A percentile compares a stretch with the other conserved stretches of the same genome.
phyloP scores from a whole-genome alignment of 2,329 filamentous ascomycete species.

The Tricladium varicosporioides region DNA sequence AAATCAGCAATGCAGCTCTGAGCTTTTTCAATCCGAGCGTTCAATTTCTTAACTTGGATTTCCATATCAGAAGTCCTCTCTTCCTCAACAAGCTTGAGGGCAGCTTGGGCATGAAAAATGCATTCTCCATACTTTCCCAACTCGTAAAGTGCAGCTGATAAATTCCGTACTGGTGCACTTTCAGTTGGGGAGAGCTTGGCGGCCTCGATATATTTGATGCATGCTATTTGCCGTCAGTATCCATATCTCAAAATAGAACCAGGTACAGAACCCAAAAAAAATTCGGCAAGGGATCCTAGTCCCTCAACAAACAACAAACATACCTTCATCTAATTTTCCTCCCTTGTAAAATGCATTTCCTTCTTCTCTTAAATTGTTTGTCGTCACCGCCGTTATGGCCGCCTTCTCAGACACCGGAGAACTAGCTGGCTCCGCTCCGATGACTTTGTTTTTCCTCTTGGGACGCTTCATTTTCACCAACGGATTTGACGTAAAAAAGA shows the following conservation, averaged over 20 bases:
- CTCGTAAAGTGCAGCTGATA: conserved; percentile 13
- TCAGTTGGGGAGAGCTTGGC: conserved; percentile 30
- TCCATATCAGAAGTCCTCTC: neutral
- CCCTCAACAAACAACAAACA: neutral
- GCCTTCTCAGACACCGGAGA: neutral
- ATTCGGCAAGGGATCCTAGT: neutral
- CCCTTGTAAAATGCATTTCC: conserved; percentile 8
- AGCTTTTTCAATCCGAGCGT: neutral
- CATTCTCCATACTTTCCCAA: conserved; percentile 7
- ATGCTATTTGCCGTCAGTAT: neutral
- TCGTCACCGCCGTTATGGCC: neutral
- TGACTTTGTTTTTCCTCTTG: neutral
- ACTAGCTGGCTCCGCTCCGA: neutral
- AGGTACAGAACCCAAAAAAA: neutral
- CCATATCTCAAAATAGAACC: neutral
- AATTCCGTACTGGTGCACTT: conserved; percentile 17
- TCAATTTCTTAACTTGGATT: conserved; percentile 1
- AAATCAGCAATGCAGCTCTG: neutral
- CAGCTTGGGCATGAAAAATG: neutral
- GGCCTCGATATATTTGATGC: conserved; percentile 1
- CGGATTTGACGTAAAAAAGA: neutral
- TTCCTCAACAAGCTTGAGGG: conserved; percentile 1
- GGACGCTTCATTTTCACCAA: neutral
- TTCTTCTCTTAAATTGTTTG: conserved; percentile 5
- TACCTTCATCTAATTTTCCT: conserved; percentile 4